These are phyloP conservation scores for Acidomyces sp. DNA, from an alignment of 495 filamentous ascomycete species.

Conservation along the genomic window DNA sequence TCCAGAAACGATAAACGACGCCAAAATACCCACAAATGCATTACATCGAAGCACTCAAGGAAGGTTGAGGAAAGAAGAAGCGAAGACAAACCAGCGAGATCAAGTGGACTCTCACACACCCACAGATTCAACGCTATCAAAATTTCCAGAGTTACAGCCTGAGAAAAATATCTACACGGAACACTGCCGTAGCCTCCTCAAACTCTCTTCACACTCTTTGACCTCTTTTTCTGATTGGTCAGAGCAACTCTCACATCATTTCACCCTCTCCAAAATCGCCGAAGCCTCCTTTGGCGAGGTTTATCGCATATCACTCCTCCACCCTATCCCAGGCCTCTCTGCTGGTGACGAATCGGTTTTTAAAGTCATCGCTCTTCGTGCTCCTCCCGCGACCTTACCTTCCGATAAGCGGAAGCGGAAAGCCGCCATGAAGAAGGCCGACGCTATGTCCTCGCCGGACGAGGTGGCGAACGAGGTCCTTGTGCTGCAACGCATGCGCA, in stretches of 20 bases:
- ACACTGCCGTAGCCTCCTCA: constrained; percentile 7
- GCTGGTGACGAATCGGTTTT: constrained; percentile 29
- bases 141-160: not conserved
- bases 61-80: no score
- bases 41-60: no score
- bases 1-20: not conserved
- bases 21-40: not conserved
- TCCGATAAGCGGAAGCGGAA: constrained; percentile 22
- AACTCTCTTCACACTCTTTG: constrained; percentile 7
- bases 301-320: constrained; percentile 43
- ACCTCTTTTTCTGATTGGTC: constrained; percentile 32
- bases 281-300: constrained; percentile 59
- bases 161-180: constrained; percentile 3
- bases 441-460: constrained; percentile 33
- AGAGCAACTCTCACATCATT: constrained; percentile 35
- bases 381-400: constrained; percentile 14
- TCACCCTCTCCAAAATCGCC: constrained; percentile 48
- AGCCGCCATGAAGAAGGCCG: constrained; percentile 19
- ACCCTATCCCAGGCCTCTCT: constrained; percentile 19
- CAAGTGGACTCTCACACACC: not conserved
- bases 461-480: constrained; percentile 54
- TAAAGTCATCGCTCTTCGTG: constrained; percentile 32
- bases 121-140: not conserved
- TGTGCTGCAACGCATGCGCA: constrained; percentile 62
- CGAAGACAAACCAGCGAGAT: no score